phyloP scores from a whole-genome alignment of 371 early-diverging fungal genomes.

The Phascolomyces articulosus region DNA sequence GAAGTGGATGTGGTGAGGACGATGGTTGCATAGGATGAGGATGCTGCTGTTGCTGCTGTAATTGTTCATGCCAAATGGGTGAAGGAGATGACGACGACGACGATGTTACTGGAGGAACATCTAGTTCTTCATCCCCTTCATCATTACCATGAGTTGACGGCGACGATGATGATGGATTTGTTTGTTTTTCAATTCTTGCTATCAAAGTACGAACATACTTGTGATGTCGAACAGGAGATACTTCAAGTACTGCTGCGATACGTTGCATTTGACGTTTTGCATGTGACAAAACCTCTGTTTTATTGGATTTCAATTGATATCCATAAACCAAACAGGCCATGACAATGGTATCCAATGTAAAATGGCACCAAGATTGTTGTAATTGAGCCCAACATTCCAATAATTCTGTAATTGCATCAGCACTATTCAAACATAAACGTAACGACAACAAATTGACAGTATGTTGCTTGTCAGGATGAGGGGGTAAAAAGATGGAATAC shows the following conservation, averaged over 20 bases:
- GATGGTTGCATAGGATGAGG: neutral
- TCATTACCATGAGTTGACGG: neutral
- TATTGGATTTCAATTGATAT: constrained; percentile 15
- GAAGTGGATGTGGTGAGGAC: neutral
- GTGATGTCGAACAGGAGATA: constrained; percentile 45
- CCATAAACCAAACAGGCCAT: constrained; percentile 39
- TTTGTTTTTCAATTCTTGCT: constrained; percentile 24
- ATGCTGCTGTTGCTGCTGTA: neutral
- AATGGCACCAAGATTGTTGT: constrained; percentile 52
- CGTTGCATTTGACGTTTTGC: constrained; percentile 28
- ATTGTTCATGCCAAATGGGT: neutral
- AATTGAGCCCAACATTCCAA: constrained; percentile 45
- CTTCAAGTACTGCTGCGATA: constrained; percentile 25
- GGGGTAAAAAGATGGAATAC: constrained; percentile 38
- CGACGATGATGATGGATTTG: neutral
- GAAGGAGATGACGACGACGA: neutral
- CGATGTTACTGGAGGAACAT: neutral
- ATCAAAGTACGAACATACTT: constrained; percentile 36
- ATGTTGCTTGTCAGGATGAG: constrained; percentile 6
- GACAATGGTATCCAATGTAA: constrained; percentile 47
- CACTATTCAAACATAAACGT: constrained; percentile 35
- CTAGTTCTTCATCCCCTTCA: constrained; percentile 4
- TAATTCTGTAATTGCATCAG: constrained; percentile 38
- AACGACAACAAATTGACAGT: constrained; percentile 31
- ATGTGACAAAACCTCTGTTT: constrained; percentile 7